These are phyloP conservation scores for Syzygium grande DNA, from an alignment of 345 rosid species.

Conservation along the genomic window DNA sequence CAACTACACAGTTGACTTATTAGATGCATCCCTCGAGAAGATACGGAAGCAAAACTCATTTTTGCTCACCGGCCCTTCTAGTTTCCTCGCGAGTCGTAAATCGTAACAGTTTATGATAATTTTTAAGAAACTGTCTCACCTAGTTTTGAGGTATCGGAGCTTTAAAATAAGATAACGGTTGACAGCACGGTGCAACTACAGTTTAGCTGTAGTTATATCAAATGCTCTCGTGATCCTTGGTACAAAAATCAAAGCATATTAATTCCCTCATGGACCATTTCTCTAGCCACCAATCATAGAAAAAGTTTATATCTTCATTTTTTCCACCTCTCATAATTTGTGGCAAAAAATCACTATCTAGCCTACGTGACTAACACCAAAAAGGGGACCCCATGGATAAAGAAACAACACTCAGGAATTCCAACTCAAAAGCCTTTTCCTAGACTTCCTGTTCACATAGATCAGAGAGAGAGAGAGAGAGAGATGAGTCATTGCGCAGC, in stretches of 20 bases:
- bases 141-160: neutral
- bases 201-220: neutral
- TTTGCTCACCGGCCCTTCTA: neutral
- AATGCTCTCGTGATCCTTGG: neutral
- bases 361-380: neutral
- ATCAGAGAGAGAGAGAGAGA: neutral
- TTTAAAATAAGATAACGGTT: neutral
- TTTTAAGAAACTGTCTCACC: neutral
- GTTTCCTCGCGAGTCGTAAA: rapidly evolving
- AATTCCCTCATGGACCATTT: neutral
- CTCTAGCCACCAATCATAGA: neutral
- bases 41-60: neutral
- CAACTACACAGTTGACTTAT: neutral
- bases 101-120: neutral
- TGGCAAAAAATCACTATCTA: neutral
- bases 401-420: neutral
- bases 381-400: slow-evolving; percentile 10
- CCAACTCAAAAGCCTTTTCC: neutral
- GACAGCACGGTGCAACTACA: neutral
- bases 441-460: neutral
- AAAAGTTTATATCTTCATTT: neutral
- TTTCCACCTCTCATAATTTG: neutral
- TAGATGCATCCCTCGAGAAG: neutral
- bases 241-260: neutral
- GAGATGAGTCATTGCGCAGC: slow-evolving; percentile 23